Conservation (phyloP, 1,284 basidiomycete genomes). For the Kwoniella shivajii region DNA sequence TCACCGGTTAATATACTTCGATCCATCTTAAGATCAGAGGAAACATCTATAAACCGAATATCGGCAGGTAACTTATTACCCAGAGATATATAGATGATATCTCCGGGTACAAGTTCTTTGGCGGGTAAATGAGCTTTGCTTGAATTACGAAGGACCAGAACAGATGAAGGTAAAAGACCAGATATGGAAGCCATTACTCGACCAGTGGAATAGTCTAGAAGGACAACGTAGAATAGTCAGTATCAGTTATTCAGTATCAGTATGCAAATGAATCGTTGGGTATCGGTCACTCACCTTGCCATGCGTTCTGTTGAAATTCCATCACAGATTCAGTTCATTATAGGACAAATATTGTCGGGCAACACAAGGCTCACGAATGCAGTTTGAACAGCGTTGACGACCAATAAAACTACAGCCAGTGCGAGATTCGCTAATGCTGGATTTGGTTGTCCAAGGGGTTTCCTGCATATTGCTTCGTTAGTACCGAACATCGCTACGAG, state of each 20-base stretch:
- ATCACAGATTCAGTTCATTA: neutral
- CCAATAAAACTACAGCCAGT: constrained; percentile 55
- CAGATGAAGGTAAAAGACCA: constrained; percentile 55
- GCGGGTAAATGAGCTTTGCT: constrained; percentile 37
- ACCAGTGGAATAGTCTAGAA: constrained; percentile 51
- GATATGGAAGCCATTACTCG: constrained; percentile 57
- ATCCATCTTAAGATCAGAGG: constrained; percentile 63
- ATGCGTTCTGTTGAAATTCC: constrained; percentile 50
- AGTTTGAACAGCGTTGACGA: constrained; percentile 57
- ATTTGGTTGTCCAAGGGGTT: constrained; percentile 54
- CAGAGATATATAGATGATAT: constrained; percentile 51
- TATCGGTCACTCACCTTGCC: constrained; percentile 52
- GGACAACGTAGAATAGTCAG: neutral
- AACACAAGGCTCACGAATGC: constrained; percentile 42
- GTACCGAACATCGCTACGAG: neutral
- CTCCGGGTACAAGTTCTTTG: constrained; percentile 52
- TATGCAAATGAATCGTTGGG: no score
- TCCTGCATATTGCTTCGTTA: constrained; percentile 45
- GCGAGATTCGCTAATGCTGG: constrained; percentile 57
- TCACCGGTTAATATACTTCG: constrained; percentile 68
- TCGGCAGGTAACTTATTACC: constrained; percentile 58
- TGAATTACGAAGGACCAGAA: constrained; percentile 54
- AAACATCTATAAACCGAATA: constrained; percentile 59
- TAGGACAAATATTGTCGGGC: neutral
- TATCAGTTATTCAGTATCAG: no score